Conservation (phyloP, 768 basidiomycete species). For the Suillus placidus region DNA sequence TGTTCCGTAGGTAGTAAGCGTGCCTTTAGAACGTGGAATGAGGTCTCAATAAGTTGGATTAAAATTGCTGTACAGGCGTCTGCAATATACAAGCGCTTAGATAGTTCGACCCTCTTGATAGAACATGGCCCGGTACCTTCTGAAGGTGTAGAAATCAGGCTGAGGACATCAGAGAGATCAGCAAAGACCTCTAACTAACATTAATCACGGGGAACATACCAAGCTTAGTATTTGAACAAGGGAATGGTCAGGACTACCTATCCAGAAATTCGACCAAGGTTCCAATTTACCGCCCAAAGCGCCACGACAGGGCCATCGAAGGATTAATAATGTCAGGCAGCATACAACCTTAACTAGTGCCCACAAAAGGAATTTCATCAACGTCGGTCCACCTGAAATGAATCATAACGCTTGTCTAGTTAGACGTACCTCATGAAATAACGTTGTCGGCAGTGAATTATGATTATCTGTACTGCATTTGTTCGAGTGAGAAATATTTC, state of each 20-base stretch:
- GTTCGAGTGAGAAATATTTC: background rate
- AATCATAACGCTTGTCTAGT: background rate
- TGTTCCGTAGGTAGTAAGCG: background rate
- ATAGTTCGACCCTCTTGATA: background rate
- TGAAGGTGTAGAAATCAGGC: background rate
- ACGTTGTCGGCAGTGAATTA: background rate
- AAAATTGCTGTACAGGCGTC: background rate
- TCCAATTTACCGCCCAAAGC: background rate
- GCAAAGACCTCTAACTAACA: no score
- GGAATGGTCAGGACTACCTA: background rate
- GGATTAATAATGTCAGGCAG: background rate
- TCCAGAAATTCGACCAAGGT: background rate
- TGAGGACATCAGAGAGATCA: background rate
- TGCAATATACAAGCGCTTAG: background rate
- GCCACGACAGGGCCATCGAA: background rate
- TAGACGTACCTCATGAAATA: background rate
- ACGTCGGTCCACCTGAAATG: background rate
- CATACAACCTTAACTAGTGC: background rate
- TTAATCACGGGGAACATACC: background rate
- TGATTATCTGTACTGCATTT: background rate
- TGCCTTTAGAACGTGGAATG: background rate
- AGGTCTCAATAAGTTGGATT: background rate
- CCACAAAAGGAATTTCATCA: background rate
- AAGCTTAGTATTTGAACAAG: background rate
- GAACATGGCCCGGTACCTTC: background rate